Conservation (phyloP, 2,329 filamentous ascomycete species). For the Cercospora zeina region DNA sequence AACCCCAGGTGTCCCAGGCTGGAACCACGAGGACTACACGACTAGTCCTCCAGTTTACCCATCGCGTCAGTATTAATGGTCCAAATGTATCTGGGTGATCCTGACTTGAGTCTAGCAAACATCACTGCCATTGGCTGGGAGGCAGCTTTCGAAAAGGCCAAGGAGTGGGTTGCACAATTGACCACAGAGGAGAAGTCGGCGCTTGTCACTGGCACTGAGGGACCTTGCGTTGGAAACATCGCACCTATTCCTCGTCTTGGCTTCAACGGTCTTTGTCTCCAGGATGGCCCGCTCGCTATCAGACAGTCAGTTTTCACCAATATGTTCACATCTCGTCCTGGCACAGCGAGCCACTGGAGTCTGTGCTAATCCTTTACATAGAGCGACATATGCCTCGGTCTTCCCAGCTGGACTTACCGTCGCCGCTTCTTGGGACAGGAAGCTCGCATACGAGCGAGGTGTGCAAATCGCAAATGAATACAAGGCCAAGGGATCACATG, state of each 20-base stretch:
- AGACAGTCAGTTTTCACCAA: too few species aligned
- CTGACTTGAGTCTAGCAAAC: slow-evolving; percentile 19
- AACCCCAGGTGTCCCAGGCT: slow-evolving; percentile 20
- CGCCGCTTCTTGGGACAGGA: slow-evolving; percentile 83
- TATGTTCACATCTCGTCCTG: too few species aligned
- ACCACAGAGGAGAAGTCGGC: slow-evolving; percentile 40
- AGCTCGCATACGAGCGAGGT: too few species aligned
- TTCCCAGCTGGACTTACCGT: slow-evolving; percentile 87
- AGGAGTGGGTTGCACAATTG: slow-evolving; percentile 43
- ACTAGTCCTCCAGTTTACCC: slow-evolving; percentile 29
- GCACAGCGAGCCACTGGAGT: too few species aligned
- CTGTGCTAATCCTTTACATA: too few species aligned
- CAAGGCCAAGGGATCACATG: slow-evolving; percentile 73
- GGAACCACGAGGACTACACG: slow-evolving; percentile 29
- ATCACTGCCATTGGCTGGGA: slow-evolving; percentile 39
- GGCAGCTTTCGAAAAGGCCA: slow-evolving; percentile 45
- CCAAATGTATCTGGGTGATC: background rate
- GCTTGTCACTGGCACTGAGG: slow-evolving; percentile 35
- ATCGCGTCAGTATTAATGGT: slow-evolving; percentile 20
- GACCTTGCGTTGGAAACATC: slow-evolving; percentile 45
- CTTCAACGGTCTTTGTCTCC: slow-evolving; percentile 77
- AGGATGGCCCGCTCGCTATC: slow-evolving; percentile 84
- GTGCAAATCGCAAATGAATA: too few species aligned
- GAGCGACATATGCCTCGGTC: too few species aligned
- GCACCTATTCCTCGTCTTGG: slow-evolving; percentile 53